Percentiles rank a stretch among this genome's conserved stretches.
These are phyloP conservation scores for Penicillium malachiteum DNA, from an alignment of 495 filamentous ascomycete genomes.

Conservation along the genomic window DNA sequence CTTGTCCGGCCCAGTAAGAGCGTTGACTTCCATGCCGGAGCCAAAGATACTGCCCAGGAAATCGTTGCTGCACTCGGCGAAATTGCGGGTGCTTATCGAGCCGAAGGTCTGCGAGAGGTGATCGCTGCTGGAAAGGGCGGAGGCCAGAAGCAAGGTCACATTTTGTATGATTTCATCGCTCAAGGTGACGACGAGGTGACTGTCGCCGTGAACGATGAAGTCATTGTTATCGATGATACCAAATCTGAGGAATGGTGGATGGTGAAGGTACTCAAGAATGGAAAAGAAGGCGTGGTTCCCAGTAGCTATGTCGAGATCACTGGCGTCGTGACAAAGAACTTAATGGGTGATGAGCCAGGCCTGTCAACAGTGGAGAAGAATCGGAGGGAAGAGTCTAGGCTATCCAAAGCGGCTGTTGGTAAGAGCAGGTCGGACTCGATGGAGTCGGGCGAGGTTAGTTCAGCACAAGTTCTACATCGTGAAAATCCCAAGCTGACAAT, in stretches of 20 bases:
- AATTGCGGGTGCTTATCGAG: conserved; percentile 77
- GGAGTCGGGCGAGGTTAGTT: conserved; percentile 64
- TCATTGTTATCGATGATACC: conserved; percentile 82
- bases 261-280: conserved; percentile 84
- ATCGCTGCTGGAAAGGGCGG: conserved; percentile 69
- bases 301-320: conserved; percentile 92
- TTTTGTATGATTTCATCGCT: conserved; percentile 94
- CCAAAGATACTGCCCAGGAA: conserved; percentile 93
- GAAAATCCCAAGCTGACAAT: neutral
- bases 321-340: conserved; percentile 53
- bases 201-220: conserved; percentile 85
- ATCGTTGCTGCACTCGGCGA: conserved; percentile 88
- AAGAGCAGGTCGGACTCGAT: conserved; percentile 56
- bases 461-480: neutral
- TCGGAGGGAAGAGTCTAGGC: conserved; percentile 73
- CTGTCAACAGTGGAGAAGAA: conserved; percentile 79
- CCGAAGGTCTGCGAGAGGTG: conserved; percentile 83
- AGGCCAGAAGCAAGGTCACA: conserved; percentile 74
- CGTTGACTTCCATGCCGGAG: conserved; percentile 93
- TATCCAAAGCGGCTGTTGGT: conserved; percentile 72
- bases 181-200: conserved; percentile 97
- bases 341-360: conserved; percentile 61
- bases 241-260: conserved; percentile 99
- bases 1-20: conserved; percentile 88
- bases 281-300: conserved; percentile 95